phyloP scores from a whole-genome alignment of 345 rosid genomes.

The Lumnitzera racemosa region DNA sequence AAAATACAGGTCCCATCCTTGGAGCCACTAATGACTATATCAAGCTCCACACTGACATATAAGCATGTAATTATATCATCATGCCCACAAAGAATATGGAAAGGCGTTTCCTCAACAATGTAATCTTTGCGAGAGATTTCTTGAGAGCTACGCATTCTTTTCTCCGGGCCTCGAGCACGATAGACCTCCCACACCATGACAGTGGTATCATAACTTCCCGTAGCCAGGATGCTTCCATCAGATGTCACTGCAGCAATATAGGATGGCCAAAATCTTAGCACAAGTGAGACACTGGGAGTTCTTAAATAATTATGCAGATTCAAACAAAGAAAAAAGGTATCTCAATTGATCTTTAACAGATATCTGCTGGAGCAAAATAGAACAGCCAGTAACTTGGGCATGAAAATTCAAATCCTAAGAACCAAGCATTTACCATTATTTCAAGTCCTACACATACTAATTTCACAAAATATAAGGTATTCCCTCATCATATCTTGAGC shows the following conservation, averaged over 20 bases:
- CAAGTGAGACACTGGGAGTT: no score
- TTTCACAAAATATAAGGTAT: no score
- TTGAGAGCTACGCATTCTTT: conserved; percentile 45
- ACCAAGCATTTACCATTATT: no score
- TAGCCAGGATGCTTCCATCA: conserved; percentile 81
- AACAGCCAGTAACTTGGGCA: no score
- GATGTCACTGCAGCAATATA: conserved; percentile 60
- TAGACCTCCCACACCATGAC: conserved; percentile 92
- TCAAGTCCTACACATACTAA: no score
- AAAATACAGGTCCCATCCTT: conserved; percentile 95
- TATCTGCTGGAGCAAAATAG: no score
- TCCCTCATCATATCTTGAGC: no score
- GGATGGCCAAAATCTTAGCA: not conserved
- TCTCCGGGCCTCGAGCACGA: conserved; percentile 52
- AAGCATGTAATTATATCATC: conserved; percentile 93
- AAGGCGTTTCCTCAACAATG: conserved; percentile 80
- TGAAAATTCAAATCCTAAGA: no score
- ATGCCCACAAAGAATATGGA: conserved; percentile 90
- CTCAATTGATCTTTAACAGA: no score
- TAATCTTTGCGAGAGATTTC: conserved; percentile 51
- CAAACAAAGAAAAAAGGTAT: no score
- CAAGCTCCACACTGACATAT: conserved; percentile 76
- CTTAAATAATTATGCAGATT: no score
- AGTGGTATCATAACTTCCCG: conserved; percentile 95
- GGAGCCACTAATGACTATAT: conserved; percentile 93